Base-by-base conservation (phyloP, 306 rosid species). In the Cucurbita argyrosperma region DNA sequence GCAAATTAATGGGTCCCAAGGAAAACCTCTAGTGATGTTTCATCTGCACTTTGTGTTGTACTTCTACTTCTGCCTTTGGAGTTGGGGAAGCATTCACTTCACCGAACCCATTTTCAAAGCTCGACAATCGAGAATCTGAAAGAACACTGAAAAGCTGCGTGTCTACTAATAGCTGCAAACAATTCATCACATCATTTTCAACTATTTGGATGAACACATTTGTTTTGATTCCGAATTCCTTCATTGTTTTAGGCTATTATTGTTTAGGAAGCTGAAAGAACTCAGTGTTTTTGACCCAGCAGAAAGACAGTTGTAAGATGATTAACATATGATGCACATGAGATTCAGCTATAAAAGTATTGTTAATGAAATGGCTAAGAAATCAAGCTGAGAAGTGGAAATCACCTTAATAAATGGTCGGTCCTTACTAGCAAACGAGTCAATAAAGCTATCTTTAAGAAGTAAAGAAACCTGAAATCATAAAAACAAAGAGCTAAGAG, bases 361-460 rank as follows among this genome's bases (percentile, higher is more conserved):
- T 51, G 15, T 61, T 5, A 9, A 19, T 5, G 3, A 56, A 60
- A n/a, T 8, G 43, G 61, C 42, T 0, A n/a, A 61, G 68, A 16
- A 42, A 45, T 55, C 53, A 64, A 46, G 61, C 52, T 9, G 19
- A 16, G 57, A 35, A 42, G 21, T 50, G 38, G 35, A 78, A 9
- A 75, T 80, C 87, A 91, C 99, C 96, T 94, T 94, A 65, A 94
- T 76, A 85, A 91, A 94, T 61, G 92, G 87, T 75, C 79, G 91
- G 82, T 94, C 99, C 84, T 82, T 84, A 71, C 14, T 67, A 76
- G 96, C 82, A 88, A 89, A 94, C 68, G 99, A 94, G 80, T 87
- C 95, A 49, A 94, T 85, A 82, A 88, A 94, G 84, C 91, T 94
- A 62, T 94, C 99, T 81, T 91, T 94, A 63, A 94, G 92, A 83